Percentiles rank a stretch among this genome's conserved stretches.
Evolutionary conservation across 352 stramenopile genomes (phyloP).

Genomic region (Globisporangium middletonii): DNA sequence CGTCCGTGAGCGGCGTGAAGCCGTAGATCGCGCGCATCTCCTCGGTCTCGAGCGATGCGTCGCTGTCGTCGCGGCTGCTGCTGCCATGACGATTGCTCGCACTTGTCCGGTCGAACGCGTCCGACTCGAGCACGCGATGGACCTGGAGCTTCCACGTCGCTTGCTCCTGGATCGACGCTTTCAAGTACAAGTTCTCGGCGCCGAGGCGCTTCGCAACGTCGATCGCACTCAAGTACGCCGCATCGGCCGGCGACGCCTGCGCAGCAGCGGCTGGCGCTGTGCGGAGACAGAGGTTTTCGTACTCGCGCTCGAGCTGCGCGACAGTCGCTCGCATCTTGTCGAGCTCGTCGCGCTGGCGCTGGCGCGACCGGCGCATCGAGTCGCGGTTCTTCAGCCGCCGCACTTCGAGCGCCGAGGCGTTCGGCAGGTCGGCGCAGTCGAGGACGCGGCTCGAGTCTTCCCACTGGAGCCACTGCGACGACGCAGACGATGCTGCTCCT

Average conservation of each 20-base stretch:
- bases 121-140: conserved; percentile 44
- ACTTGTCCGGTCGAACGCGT: conserved; percentile 10
- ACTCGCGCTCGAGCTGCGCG: conserved; percentile 32
- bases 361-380: conserved; percentile 47
- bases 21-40: conserved; percentile 32
- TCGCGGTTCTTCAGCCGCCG: conserved; percentile 48
- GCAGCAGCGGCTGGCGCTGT: conserved; percentile 4
- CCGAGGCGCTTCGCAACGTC: conserved; percentile 31
- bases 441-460: conserved; percentile 23
- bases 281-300: conserved; percentile 29
- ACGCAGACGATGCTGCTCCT: conserved; percentile 3
- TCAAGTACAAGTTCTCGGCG: conserved; percentile 46
- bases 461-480: conserved; percentile 43
- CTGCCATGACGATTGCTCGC: conserved; percentile 3
- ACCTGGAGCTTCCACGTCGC: conserved; percentile 39
- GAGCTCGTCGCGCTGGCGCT: conserved; percentile 41
- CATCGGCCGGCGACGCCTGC: conserved; percentile 11
- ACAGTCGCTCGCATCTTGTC: conserved; percentile 33
- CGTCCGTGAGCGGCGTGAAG: conserved; percentile 27
- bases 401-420: conserved; percentile 24
- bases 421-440: conserved; percentile 26
- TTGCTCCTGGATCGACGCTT: conserved; percentile 39
- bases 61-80: conserved; percentile 6
- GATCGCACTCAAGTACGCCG: conserved; percentile 18
- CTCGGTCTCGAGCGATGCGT: conserved; percentile 17